Percentiles rank a stretch among this genome's conserved stretches.
Conservation (phyloP, 768 basidiomycete species). For the Boletellus ananiceps region DNA sequence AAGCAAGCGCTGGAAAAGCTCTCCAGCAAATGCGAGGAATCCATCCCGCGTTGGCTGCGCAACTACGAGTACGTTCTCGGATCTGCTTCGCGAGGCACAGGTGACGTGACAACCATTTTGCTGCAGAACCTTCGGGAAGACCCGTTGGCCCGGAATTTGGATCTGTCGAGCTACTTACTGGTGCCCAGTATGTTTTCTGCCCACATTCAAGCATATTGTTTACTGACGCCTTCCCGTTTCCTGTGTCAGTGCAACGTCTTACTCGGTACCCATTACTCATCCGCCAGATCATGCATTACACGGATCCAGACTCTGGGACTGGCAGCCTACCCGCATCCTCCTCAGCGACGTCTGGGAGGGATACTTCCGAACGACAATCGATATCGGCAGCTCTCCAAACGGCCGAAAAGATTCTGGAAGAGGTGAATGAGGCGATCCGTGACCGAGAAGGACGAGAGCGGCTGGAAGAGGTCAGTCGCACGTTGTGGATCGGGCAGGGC, state of each 20-base stretch:
- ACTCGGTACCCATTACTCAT: constrained; percentile 92
- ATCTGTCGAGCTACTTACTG: constrained; percentile 86
- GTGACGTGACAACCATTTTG: background rate
- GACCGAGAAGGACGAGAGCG: constrained; percentile 77
- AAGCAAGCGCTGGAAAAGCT: constrained; percentile 69
- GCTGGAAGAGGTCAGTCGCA: constrained; percentile 67
- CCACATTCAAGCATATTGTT: background rate
- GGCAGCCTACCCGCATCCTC: background rate
- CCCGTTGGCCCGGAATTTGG: constrained; percentile 72
- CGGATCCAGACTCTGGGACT: constrained; percentile 36
- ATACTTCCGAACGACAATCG: constrained; percentile 47
- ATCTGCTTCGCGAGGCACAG: background rate
- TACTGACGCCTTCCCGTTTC: background rate
- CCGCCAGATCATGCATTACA: constrained; percentile 79
- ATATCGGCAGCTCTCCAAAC: constrained; percentile 54
- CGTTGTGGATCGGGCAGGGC: constrained; percentile 85
- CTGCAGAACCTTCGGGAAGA: constrained; percentile 72
- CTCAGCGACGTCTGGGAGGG: constrained; percentile 5
- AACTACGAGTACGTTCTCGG: constrained; percentile 54
- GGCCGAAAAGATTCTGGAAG: constrained; percentile 67
- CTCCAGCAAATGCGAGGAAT: constrained; percentile 68
- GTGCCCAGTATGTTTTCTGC: constrained; percentile 66
- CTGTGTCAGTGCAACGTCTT: constrained; percentile 79
- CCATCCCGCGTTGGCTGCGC: constrained; percentile 58
- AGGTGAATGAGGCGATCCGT: constrained; percentile 87